Evolutionary conservation across 139 green algal species (phyloP).

Genomic region (Spirogloea muscicola): DNA sequence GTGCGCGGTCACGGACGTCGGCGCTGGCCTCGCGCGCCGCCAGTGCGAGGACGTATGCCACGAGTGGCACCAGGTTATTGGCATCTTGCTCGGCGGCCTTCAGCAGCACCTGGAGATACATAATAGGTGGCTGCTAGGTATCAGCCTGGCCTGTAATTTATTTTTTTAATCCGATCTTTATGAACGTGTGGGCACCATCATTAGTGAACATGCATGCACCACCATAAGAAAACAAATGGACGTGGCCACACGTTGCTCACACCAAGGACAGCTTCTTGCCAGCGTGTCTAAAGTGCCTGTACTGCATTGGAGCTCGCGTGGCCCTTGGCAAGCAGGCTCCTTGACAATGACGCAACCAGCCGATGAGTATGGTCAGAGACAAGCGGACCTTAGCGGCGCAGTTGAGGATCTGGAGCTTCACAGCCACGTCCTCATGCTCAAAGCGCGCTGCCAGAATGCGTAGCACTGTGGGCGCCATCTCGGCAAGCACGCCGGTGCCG

Average conservation of each 20-base stretch:
- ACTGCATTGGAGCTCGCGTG: too few species aligned
- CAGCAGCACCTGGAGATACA: constrained; percentile 17
- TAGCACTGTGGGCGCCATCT: constrained; percentile 2
- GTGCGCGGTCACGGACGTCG: constrained; percentile 18
- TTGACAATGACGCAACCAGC: neutral
- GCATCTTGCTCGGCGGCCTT: neutral
- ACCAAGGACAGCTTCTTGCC: neutral
- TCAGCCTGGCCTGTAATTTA: too few species aligned
- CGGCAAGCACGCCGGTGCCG: neutral
- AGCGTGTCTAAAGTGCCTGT: too few species aligned
- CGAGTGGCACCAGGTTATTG: constrained; percentile 10
- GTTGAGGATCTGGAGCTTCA: constrained; percentile 33
- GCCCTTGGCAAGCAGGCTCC: neutral
- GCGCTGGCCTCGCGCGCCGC: constrained; percentile 1
- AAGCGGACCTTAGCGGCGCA: constrained; percentile 8
- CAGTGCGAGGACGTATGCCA: constrained; percentile 19
- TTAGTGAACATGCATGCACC: too few species aligned
- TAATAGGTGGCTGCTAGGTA: too few species aligned
- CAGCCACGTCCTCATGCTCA: constrained; percentile 2
- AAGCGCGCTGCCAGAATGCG: constrained; percentile 13
- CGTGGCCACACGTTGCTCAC: neutral
- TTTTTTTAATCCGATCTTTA: too few species aligned
- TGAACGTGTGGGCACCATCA: too few species aligned
- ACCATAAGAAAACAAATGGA: too few species aligned
- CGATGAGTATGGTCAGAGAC: neutral